phyloP scores from a whole-genome alignment of 129 eudicot genomes.

The Apium graveolens region DNA sequence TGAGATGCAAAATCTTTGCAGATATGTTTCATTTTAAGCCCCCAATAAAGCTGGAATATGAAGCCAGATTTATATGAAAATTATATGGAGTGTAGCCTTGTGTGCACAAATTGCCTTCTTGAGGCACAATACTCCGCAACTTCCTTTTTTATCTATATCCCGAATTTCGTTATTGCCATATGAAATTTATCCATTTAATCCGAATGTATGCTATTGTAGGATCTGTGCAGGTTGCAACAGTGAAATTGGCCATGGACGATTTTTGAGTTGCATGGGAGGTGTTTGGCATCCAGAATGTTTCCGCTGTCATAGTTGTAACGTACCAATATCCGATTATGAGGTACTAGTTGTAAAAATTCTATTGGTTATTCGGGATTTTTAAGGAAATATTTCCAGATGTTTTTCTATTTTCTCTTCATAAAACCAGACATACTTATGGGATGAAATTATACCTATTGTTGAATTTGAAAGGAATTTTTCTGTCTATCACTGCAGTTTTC shows the following conservation, averaged over 20 bases:
- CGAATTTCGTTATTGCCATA: background rate
- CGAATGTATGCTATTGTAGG: constrained; percentile 36
- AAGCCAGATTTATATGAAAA: background rate
- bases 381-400: background rate
- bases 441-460: background rate
- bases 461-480: background rate
- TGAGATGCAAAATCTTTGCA: background rate
- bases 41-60: background rate
- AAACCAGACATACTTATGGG: background rate
- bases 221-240: constrained; percentile 84
- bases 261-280: constrained; percentile 88
- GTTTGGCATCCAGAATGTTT: constrained; percentile 99
- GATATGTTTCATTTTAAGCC: background rate
- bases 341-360: constrained; percentile 25
- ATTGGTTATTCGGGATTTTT: background rate
- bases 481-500: constrained; percentile 54
- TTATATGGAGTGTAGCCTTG: background rate
- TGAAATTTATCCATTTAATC: constrained; percentile 3
- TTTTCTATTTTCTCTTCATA: background rate
- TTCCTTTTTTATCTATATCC: background rate
- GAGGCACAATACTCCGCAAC: background rate
- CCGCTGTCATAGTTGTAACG: constrained; percentile 71
- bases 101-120: background rate
- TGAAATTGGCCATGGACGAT: constrained; percentile 84
- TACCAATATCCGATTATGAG: constrained; percentile 88